A percentile compares a stretch with the other conserved stretches of the same genome.
Evolutionary conservation across 148 eudicot species (phyloP).

Genomic region (Chenopodium berlandieri): DNA sequence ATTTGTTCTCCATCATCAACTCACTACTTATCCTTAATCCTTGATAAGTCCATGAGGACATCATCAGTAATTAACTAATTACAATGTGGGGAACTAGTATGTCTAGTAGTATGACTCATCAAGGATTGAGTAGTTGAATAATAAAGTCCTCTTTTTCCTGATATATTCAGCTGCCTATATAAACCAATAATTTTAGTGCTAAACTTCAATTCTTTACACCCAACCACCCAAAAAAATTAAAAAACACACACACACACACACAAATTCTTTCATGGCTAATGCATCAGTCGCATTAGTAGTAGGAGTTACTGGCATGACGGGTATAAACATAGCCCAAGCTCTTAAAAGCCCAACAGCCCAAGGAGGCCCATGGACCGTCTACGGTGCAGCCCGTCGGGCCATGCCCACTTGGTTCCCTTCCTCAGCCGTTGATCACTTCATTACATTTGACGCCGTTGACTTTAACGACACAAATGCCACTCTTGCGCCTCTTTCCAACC

Average conservation of each 20-base stretch:
- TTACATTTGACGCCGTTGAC: slow-evolving; percentile 38
- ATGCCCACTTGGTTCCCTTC: slow-evolving; percentile 41
- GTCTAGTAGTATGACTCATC: no score
- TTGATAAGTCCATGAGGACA: no score
- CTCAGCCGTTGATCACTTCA: slow-evolving; percentile 31
- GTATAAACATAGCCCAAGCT: slow-evolving; percentile 33
- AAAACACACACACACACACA: background rate
- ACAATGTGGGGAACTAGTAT: no score
- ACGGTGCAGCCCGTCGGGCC: slow-evolving; percentile 40
- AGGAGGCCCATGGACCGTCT: slow-evolving; percentile 50
- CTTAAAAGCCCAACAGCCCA: slow-evolving; percentile 30
- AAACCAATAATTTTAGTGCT: no score
- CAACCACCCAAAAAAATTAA: no score
- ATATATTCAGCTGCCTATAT: no score
- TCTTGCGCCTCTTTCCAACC: slow-evolving; percentile 28
- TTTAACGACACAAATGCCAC: slow-evolving; percentile 23
- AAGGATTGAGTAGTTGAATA: no score
- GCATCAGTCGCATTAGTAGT: slow-evolving; percentile 18
- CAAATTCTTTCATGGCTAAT: background rate
- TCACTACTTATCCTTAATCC: no score
- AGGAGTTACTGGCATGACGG: slow-evolving; percentile 36
- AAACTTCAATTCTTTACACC: no score
- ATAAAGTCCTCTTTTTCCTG: no score
- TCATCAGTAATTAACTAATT: no score
- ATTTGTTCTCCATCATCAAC: no score